Conservation (phyloP, 148 eudicot genomes). For the Heliosperma pusillum region DNA sequence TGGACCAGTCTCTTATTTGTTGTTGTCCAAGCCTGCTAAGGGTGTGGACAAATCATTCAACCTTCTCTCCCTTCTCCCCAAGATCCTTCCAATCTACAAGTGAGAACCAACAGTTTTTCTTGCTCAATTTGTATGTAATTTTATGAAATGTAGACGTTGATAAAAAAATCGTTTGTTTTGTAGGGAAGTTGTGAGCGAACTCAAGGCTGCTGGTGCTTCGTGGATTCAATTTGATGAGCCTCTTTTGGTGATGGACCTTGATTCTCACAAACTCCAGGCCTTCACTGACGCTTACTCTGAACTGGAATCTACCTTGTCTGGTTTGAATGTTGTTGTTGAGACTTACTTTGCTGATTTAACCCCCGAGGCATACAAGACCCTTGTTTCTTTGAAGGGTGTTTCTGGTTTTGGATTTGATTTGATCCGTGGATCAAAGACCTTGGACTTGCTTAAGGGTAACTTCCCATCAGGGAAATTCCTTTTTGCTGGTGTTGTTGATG, state of each 20-base stretch:
- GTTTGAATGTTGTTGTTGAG: slow-evolving; percentile 64
- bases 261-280: slow-evolving; percentile 73
- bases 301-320: slow-evolving; percentile 65
- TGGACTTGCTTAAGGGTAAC: slow-evolving; percentile 65
- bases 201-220: slow-evolving; percentile 92
- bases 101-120: slow-evolving; percentile 25
- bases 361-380: slow-evolving; percentile 73
- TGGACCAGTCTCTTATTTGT: slow-evolving; percentile 77
- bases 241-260: slow-evolving; percentile 78
- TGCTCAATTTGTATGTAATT: background rate
- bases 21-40: slow-evolving; percentile 90
- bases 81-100: slow-evolving; percentile 87
- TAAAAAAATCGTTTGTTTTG: background rate
- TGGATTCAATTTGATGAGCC: slow-evolving; percentile 94
- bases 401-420: slow-evolving; percentile 77
- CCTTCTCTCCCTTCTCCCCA: slow-evolving; percentile 78
- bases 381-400: slow-evolving; percentile 63
- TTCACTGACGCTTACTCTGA: slow-evolving; percentile 71
- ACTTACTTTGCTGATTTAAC: slow-evolving; percentile 90
- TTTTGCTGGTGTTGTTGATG: slow-evolving; percentile 94
- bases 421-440: slow-evolving; percentile 74
- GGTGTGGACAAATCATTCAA: slow-evolving; percentile 83
- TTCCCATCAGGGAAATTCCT: slow-evolving; percentile 88
- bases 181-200: slow-evolving; percentile 87
- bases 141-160: slow-evolving; percentile 7